Evolutionary conservation across 768 basidiomycete genomes (phyloP), one percentile per base, ranked within the genome.

Genomic region (Phylloporus scabripes): DNA sequence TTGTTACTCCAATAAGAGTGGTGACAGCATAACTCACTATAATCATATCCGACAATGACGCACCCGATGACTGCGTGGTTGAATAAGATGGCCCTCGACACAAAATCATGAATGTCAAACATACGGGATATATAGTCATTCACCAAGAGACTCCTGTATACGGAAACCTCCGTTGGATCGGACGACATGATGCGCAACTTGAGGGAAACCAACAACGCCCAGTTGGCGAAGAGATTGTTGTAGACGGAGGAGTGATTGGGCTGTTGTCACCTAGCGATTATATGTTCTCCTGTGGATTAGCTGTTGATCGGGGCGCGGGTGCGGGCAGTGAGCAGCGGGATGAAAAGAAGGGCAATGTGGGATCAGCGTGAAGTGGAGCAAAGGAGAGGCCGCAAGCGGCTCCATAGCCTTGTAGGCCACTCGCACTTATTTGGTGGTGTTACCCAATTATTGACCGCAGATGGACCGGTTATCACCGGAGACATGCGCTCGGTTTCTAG

Each of bases 111-210:
- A 24, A 6, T 2, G 11, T 23, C 21, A 23, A 24, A 33, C 40
- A 18, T 34, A 48, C 47, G n/a, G 14, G 40, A 48, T 24, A 33
- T 38, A 34, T 42, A 42, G 24, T 48, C 42, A 12, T 48, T 48
- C 20, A 42, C 3, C 12, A 42, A n/a, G 9, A 48, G 17, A 18
- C 40, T 21, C 12, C 20, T 21, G 17, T 34, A 33, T 14, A 2
- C n/a, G 5, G 47, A 26, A n/a, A n/a, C n/a, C 8, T 42, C 18
- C 17, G 20, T 37, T 37, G n/a, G 6, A 48, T 34, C 40, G 17
- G 47, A 48, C 14, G 47, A 48, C 47, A 48, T 50, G 21, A 15
- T 15, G 26, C 18, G 20, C 14, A 32, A 20, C 15, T 26, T 15
- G 39, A 40, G 14, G 42, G 32, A 32, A 21, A 32, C 6, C 42